Percentiles rank a stretch among this genome's conserved stretches.
Conservation (phyloP, 768 basidiomycete genomes). For the Termitomyces sp. region DNA sequence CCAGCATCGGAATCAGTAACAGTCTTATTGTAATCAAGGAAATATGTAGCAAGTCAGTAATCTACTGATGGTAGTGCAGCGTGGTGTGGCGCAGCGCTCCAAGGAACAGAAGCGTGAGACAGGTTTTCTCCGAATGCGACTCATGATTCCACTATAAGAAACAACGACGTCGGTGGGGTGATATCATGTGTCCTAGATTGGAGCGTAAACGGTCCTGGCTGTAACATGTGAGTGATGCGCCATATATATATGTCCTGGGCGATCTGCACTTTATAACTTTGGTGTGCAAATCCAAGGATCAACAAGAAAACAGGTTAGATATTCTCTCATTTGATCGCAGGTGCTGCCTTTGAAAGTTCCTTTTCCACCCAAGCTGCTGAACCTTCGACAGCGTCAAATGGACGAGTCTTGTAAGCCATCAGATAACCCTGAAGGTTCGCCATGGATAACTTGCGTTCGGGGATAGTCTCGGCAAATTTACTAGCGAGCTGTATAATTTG, state of each 20-base stretch:
- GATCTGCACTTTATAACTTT: no score
- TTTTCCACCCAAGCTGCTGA: constrained; percentile 47
- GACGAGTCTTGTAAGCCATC: constrained; percentile 64
- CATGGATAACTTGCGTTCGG: constrained; percentile 46
- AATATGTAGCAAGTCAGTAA: background rate
- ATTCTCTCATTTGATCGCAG: background rate
- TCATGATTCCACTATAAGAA: no score
- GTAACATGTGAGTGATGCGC: background rate
- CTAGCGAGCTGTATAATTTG: constrained; percentile 46
- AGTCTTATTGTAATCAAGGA: background rate
- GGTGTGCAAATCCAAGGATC: background rate
- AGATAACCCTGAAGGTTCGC: constrained; percentile 55
- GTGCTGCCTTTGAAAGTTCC: constrained; percentile 23
- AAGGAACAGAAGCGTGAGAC: background rate
- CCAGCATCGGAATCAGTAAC: background rate
- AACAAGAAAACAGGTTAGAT: background rate
- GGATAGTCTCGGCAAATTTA: constrained; percentile 52
- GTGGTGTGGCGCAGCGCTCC: background rate
- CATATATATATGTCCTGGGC: background rate
- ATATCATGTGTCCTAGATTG: background rate
- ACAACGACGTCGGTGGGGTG: background rate
- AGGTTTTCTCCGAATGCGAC: background rate
- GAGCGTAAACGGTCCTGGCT: background rate
- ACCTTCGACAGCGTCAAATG: constrained; percentile 49
- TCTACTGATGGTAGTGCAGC: background rate